phyloP scores from a whole-genome alignment of 1,284 basidiomycete species.

The Cutaneotrichosporon sp. region DNA sequence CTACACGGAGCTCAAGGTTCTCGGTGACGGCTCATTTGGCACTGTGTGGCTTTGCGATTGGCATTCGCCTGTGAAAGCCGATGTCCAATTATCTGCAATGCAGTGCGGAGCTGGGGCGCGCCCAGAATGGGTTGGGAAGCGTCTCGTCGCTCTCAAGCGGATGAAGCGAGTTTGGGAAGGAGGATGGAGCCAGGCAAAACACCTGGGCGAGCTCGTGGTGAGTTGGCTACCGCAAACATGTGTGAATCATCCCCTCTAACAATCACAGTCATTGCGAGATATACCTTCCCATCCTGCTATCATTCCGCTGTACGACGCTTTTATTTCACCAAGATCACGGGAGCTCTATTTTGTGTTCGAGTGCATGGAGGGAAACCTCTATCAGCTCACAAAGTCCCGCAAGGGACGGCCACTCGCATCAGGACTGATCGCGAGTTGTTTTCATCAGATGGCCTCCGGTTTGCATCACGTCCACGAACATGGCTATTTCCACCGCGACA shows the following conservation, averaged over 20 bases:
- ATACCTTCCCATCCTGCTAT: constrained; percentile 96
- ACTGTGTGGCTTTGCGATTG: constrained; percentile 99
- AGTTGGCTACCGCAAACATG: constrained; percentile 25
- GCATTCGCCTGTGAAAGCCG: constrained; percentile 88
- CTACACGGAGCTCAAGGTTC: constrained; percentile 67
- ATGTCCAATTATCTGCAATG: constrained; percentile 82
- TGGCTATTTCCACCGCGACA: constrained; percentile 98
- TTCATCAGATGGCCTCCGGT: constrained; percentile 84
- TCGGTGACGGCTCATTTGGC: constrained; percentile 95
- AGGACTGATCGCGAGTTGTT: constrained; percentile 91
- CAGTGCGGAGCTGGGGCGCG: constrained; percentile 71
- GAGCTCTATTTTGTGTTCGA: constrained; percentile 99
- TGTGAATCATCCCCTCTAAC: background rate
- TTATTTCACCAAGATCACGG: constrained; percentile 84
- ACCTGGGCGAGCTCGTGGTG: constrained; percentile 93
- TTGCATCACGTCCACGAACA: constrained; percentile 86
- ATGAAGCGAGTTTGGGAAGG: constrained; percentile 98
- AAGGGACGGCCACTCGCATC: constrained; percentile 90
- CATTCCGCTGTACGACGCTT: constrained; percentile 98
- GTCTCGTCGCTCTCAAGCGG: constrained; percentile 93
- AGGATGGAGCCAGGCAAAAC: constrained; percentile 94
- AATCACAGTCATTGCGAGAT: constrained; percentile 73
- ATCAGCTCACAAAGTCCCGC: constrained; percentile 96
- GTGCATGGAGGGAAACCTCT: constrained; percentile 99
- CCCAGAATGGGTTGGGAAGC: constrained; percentile 90